phyloP scores from a whole-genome alignment of 208 protist species.

The Acanthamoeba sp. region DNA sequence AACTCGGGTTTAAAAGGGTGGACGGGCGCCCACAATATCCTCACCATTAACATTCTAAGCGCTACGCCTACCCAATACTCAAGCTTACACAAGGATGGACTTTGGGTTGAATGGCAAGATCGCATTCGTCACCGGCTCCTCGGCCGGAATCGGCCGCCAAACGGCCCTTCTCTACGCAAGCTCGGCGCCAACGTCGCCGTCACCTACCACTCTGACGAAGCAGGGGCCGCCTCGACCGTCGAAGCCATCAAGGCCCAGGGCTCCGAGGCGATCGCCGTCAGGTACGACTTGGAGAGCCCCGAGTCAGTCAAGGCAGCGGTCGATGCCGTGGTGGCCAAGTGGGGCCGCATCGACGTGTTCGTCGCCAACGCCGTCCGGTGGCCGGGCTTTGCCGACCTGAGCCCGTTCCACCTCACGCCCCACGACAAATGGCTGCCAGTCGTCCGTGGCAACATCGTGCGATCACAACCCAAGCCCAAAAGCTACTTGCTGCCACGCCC shows the following conservation, averaged over 20 bases:
- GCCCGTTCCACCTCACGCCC: background rate
- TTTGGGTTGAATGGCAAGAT: constrained; percentile 25
- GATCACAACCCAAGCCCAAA: background rate
- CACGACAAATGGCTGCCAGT: background rate
- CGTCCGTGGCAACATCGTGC: background rate
- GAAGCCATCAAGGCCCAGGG: background rate
- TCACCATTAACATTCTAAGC: too few species aligned
- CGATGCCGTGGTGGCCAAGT: background rate
- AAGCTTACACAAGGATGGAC: background rate
- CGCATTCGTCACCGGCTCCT: background rate
- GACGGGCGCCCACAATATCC: too few species aligned
- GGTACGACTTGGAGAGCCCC: background rate
- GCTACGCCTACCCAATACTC: background rate
- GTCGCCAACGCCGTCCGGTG: background rate
- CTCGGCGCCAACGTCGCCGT: background rate
- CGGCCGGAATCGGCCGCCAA: background rate
- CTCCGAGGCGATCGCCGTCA: background rate
- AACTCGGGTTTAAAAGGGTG: too few species aligned
- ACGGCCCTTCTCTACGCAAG: background rate
- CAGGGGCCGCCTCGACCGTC: background rate
- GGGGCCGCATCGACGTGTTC: constrained; percentile 39
- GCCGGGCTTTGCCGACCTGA: background rate
- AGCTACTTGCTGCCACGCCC: too few species aligned
- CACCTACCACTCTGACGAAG: constrained; percentile 20
- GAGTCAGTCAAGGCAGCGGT: background rate